Evolutionary conservation across 2,329 filamentous ascomycete species (phyloP).

Genomic region (Alternaria angustiovoidea): DNA sequence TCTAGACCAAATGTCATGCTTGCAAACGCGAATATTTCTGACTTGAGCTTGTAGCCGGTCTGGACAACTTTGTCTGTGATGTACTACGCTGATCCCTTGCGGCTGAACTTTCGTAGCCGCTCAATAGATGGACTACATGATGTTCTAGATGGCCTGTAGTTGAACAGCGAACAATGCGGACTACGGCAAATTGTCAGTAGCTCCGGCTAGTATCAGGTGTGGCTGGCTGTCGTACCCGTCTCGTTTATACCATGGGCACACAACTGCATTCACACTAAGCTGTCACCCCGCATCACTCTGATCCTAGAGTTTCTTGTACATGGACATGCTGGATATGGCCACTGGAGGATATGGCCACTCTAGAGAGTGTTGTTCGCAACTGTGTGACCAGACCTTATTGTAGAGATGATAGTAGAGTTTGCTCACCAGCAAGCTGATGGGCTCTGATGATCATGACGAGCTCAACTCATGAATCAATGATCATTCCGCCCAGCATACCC

Average conservation of each 20-base stretch:
- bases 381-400: not conserved
- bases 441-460: not conserved
- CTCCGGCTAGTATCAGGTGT: not conserved
- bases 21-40: not conserved
- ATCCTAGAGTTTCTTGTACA: not conserved
- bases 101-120: not conserved
- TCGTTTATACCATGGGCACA: not conserved
- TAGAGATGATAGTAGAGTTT: not conserved
- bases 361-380: not conserved
- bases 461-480: slow-evolving; percentile 1
- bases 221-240: slow-evolving; percentile 6
- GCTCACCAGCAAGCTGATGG: not conserved
- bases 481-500: not conserved
- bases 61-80: not conserved
- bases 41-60: not conserved
- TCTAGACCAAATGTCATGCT: not conserved
- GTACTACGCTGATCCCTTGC: not conserved
- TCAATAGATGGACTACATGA: not conserved
- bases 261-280: not conserved
- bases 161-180: not conserved
- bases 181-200: not conserved
- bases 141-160: not conserved
- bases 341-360: not conserved
- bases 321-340: not conserved
- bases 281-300: not conserved